These are phyloP conservation scores for Penicillium sclerotigenum DNA, from an alignment of 2,329 filamentous ascomycete genomes.

Conservation along the genomic window DNA sequence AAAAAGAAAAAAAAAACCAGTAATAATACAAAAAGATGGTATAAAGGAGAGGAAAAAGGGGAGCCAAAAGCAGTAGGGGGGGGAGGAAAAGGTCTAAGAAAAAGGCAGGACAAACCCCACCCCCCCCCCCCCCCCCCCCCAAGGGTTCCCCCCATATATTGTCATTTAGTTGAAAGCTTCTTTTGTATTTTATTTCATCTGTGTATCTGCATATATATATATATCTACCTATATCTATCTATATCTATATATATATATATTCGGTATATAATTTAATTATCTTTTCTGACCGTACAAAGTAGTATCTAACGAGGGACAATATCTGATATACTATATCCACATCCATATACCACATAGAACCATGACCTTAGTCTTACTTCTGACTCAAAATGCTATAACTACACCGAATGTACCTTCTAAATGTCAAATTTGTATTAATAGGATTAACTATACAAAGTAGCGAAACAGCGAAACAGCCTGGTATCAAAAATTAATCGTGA, in stretches of 20 bases:
- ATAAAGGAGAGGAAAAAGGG: no score
- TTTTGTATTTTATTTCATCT: not conserved
- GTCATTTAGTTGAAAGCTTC: slow-evolving; percentile 1
- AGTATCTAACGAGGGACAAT: not conserved
- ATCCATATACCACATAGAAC: not conserved
- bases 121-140: not conserved
- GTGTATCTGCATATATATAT: no score
- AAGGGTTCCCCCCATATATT: not conserved
- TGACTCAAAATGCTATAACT: not conserved
- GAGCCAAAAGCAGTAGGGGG: no score
- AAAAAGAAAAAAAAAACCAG: no score
- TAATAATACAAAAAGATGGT: no score
- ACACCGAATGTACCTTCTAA: not conserved
- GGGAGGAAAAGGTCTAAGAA: no score
- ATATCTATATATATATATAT: no score
- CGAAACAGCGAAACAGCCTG: not conserved
- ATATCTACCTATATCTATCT: no score
- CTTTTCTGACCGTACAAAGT: not conserved
- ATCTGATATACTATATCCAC: not conserved
- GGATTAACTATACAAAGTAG: not conserved
- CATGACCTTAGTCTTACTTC: not conserved
- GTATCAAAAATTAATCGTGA: slow-evolving; percentile 15
- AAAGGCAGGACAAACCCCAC: no score
- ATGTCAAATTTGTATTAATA: not conserved
- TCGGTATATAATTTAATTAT: not conserved